Conservation (phyloP, 177 flowering plant genomes). For the Vitis hybrid region DNA sequence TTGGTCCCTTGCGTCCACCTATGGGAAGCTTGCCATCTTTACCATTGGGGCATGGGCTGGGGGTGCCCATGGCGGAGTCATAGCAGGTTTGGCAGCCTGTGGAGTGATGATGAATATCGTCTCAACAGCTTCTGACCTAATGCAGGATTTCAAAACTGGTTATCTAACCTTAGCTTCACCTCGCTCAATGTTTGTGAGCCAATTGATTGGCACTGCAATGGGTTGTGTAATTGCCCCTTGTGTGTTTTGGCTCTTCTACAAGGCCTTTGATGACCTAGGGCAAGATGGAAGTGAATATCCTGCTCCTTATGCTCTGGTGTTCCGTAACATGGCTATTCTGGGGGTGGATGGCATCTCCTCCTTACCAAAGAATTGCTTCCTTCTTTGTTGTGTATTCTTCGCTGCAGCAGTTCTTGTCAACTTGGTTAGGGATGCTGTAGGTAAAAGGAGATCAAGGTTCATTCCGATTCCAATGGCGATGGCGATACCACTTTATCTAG, state of each 20-base stretch:
- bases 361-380: conserved; percentile 20
- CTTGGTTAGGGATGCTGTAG: conserved; percentile 7
- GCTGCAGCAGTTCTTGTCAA: conserved; percentile 24
- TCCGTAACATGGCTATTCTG: conserved; percentile 19
- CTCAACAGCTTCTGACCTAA: conserved; percentile 28
- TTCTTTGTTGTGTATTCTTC: conserved; percentile 22
- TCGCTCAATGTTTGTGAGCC: conserved; percentile 26
- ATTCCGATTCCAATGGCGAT: conserved; percentile 27
- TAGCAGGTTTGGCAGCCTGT: conserved; percentile 31
- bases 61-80: conserved; percentile 18
- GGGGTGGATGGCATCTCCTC: conserved; percentile 27
- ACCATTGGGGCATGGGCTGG: conserved; percentile 30
- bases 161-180: conserved; percentile 28
- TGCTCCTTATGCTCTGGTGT: conserved; percentile 21
- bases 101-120: conserved; percentile 36
- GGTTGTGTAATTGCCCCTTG: conserved; percentile 25
- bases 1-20: too few species aligned
- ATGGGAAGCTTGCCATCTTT: background rate
- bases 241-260: conserved; percentile 30
- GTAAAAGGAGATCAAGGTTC: conserved; percentile 12
- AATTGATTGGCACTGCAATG: conserved; percentile 30
- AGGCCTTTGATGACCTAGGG: conserved; percentile 21
- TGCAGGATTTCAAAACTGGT: conserved; percentile 30
- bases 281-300: conserved; percentile 13
- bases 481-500: conserved; percentile 25